phyloP scores from a whole-genome alignment of 2,329 filamentous ascomycete species.

The Dactylella cylindrospora region DNA sequence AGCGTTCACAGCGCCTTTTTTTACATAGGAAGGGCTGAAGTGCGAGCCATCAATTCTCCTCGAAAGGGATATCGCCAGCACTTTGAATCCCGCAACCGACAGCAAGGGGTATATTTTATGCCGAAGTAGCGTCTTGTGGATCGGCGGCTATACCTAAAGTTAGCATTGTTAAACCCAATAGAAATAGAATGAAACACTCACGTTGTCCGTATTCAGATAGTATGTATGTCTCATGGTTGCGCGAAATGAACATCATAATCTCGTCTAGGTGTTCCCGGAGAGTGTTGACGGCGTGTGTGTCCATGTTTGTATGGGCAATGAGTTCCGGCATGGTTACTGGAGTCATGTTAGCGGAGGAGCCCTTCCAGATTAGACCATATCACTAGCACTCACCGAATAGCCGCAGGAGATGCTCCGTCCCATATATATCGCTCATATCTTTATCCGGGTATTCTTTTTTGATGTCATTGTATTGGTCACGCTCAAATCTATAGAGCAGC shows the following conservation, averaged over 20 bases:
- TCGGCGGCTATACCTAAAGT: not conserved
- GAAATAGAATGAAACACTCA: conserved; percentile 51
- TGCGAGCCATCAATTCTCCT: no score
- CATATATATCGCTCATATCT: conserved; percentile 77
- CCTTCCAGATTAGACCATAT: not conserved
- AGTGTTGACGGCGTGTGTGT: conserved; percentile 81
- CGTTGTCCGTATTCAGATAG: conserved; percentile 73
- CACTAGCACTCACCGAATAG: conserved; percentile 73
- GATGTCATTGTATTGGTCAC: conserved; percentile 79
- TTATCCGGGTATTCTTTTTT: conserved; percentile 64
- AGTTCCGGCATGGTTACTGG: conserved; percentile 87
- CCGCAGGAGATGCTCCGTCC: conserved; percentile 85
- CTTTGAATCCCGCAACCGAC: no score
- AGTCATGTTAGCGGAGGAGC: conserved; percentile 12
- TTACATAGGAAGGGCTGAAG: no score
- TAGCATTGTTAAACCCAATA: not conserved
- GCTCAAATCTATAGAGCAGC: conserved; percentile 90
- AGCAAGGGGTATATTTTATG: no score
- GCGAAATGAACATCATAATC: conserved; percentile 81
- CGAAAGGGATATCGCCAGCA: no score
- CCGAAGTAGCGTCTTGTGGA: conserved; percentile 2
- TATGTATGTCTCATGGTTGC: conserved; percentile 76
- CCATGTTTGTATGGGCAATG: conserved; percentile 97
- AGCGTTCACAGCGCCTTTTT: no score
- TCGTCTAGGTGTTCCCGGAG: conserved; percentile 85